These are phyloP conservation scores for Lipomyces kockii DNA, from an alignment of 805 yeast genomes.

Conservation along the genomic window DNA sequence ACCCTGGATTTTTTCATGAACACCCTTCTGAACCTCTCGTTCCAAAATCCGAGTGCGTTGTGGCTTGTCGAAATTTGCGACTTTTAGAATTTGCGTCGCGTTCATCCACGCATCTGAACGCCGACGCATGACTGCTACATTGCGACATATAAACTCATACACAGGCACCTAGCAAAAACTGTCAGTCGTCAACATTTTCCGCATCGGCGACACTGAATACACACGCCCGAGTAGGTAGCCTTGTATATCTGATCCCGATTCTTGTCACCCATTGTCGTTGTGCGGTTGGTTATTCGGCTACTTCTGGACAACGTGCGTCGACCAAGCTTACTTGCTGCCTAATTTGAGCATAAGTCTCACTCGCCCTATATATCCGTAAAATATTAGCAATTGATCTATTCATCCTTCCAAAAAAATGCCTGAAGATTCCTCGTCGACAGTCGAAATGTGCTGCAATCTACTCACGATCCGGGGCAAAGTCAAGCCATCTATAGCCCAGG, in stretches of 20 bases:
- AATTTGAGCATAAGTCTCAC: background rate
- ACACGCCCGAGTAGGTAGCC: constrained; percentile 52
- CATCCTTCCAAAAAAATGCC: background rate
- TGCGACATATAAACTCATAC: constrained; percentile 61
- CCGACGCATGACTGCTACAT: constrained; percentile 85
- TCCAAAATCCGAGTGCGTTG: constrained; percentile 90
- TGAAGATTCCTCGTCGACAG: background rate
- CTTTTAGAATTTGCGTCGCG: constrained; percentile 93
- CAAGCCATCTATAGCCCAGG: background rate
- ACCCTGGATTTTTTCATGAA: constrained; percentile 93
- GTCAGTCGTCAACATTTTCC: background rate
- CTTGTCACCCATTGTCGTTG: constrained; percentile 25
- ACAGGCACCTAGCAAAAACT: constrained; percentile 47
- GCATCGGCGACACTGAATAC: constrained; percentile 4
- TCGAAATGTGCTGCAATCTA: background rate
- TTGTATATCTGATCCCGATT: constrained; percentile 44
- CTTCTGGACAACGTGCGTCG: background rate
- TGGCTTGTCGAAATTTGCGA: constrained; percentile 93
- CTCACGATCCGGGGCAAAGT: too few species aligned
- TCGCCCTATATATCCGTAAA: background rate
- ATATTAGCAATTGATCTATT: background rate
- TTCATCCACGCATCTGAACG: constrained; percentile 93
- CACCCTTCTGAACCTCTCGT: constrained; percentile 87
- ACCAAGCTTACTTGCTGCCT: too few species aligned
- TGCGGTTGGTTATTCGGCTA: background rate